Percentiles rank a stretch among this genome's conserved stretches.
These are phyloP conservation scores for Trypanosoma grayi DNA, from an alignment of 208 protist species.

Conservation along the genomic window DNA sequence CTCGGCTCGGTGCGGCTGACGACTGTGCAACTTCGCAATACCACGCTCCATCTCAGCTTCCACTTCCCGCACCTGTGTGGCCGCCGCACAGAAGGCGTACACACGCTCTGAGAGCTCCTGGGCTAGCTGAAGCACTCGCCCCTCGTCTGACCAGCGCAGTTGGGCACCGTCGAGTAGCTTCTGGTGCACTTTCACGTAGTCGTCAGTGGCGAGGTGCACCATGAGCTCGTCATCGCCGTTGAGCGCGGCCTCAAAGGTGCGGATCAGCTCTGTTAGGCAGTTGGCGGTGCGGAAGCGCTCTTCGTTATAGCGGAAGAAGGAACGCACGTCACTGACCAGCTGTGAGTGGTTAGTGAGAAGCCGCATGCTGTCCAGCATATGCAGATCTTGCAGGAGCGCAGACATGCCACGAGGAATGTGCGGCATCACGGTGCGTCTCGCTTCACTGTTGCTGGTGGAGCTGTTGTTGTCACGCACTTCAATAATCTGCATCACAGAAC, in stretches of 20 bases:
- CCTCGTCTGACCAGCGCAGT: conserved; percentile 70
- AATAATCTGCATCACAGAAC: conserved; percentile 41
- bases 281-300: conserved; percentile 62
- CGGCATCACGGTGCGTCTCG: conserved; percentile 17
- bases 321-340: conserved; percentile 20
- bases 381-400: conserved; percentile 49
- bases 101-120: conserved; percentile 62
- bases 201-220: conserved; percentile 65
- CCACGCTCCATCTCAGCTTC: conserved; percentile 47
- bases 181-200: conserved; percentile 70
- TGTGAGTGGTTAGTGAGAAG: conserved; percentile 26
- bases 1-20: conserved; percentile 46
- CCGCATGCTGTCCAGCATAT: conserved; percentile 54
- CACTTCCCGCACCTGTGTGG: conserved; percentile 57
- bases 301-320: conserved; percentile 64
- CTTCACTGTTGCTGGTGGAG: neutral
- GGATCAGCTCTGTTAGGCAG: conserved; percentile 57
- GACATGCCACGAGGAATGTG: conserved; percentile 22
- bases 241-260: conserved; percentile 68
- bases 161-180: conserved; percentile 48
- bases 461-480: conserved; percentile 8
- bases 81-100: conserved; percentile 47
- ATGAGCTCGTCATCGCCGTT: conserved; percentile 77
- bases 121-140: conserved; percentile 43
- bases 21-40: conserved; percentile 37